Evolutionary conservation across 441 rosid species (phyloP).

Genomic region (Aquilaria agallochum): DNA sequence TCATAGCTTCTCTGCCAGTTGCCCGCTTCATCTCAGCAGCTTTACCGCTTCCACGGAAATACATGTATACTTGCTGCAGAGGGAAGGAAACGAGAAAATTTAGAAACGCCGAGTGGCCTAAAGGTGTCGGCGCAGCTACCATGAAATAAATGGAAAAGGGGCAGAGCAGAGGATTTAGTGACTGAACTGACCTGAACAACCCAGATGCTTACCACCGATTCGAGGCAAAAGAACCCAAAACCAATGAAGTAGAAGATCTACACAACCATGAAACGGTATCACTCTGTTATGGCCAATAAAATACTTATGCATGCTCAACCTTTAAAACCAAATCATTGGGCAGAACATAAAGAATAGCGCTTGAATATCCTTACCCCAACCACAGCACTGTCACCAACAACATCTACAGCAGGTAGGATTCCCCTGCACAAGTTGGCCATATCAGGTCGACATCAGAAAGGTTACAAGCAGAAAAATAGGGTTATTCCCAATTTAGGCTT

Average conservation of each 20-base stretch:
- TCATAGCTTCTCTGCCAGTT: slow-evolving; percentile 70
- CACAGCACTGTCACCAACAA: slow-evolving; percentile 26
- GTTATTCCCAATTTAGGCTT: not conserved
- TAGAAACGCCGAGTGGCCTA: not conserved
- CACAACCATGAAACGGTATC: not conserved
- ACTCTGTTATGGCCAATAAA: not conserved
- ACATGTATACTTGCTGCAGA: slow-evolving; percentile 86
- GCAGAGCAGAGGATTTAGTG: not conserved
- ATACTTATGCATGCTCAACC: too few relatives aligned
- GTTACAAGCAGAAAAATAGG: not conserved
- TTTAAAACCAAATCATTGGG: not conserved
- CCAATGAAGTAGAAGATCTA: slow-evolving; percentile 92
- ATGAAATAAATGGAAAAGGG: too few relatives aligned
- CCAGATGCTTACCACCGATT: slow-evolving; percentile 71
- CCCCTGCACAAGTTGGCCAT: slow-evolving; percentile 46
- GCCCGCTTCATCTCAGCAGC: slow-evolving; percentile 65
- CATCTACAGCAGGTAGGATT: slow-evolving; percentile 61
- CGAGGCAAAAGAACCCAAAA: slow-evolving; percentile 64
- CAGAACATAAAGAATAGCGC: not conserved
- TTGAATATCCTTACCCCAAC: slow-evolving; percentile 54
- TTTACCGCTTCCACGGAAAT: slow-evolving; percentile 90
- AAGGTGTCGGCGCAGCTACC: too few relatives aligned
- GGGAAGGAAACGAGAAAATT: not conserved
- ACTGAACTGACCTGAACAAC: slow-evolving; percentile 66
- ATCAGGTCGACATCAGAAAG: slow-evolving; percentile 2